Percentiles rank a stretch among this genome's conserved stretches.
These are phyloP conservation scores for Nigrograna mackinnonii DNA, from an alignment of 2,329 filamentous ascomycete species.

Conservation along the genomic window DNA sequence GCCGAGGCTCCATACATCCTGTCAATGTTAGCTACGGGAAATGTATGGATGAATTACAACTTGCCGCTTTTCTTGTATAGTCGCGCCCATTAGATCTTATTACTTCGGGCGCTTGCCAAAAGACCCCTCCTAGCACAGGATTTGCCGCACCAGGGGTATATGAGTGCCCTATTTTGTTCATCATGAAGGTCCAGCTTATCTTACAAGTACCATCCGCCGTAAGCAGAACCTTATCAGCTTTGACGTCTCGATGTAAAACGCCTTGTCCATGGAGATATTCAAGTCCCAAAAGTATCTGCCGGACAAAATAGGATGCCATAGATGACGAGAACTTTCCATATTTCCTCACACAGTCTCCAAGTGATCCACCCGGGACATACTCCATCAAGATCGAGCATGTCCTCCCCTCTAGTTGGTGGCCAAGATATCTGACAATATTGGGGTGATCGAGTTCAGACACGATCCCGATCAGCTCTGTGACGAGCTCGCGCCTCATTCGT, in stretches of 20 bases:
- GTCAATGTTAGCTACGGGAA: no score
- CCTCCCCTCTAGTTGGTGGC: not conserved
- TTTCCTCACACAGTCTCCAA: not conserved
- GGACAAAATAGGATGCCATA: not conserved
- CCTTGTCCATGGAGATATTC: constrained; percentile 13
- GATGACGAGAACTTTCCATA: constrained; percentile 3
- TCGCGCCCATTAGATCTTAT: not conserved
- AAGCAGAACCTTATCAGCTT: constrained; percentile 15
- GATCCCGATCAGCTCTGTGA: no score
- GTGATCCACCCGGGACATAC: constrained; percentile 1
- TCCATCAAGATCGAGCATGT: constrained; percentile 1
- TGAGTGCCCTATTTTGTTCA: constrained; percentile 1
- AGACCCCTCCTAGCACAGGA: not conserved
- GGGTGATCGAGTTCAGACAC: not conserved
- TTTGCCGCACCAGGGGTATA: not conserved
- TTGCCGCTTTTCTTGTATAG: constrained; percentile 2
- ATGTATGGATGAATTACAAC: no score
- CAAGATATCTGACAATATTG: not conserved
- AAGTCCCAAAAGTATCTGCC: constrained; percentile 1
- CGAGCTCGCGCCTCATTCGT: not conserved
- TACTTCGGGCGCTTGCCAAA: constrained; percentile 4
- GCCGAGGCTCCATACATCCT: no score
- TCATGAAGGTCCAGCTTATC: constrained; percentile 5
- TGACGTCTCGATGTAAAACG: constrained; percentile 17
- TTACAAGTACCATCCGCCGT: constrained; percentile 9